Conservation (phyloP, 139 green algal genomes). For the Tetraselmis chui region DNA sequence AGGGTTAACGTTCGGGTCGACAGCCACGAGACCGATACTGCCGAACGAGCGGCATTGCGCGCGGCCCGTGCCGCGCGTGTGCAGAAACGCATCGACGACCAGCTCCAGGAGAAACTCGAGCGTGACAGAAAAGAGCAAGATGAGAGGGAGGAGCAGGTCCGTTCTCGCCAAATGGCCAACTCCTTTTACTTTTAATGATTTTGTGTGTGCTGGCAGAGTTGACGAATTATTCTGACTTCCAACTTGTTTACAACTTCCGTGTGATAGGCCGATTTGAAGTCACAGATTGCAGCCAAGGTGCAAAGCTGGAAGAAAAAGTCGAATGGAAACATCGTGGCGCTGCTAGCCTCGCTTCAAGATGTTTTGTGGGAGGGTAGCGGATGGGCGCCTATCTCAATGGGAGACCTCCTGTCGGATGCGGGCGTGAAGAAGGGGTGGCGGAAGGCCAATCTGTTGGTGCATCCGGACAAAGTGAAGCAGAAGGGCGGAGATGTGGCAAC, state of each 20-base stretch:
- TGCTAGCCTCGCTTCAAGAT: conserved; percentile 75
- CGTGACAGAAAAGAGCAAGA: conserved; percentile 46
- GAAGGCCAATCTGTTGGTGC: conserved; percentile 86
- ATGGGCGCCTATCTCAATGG: conserved; percentile 69
- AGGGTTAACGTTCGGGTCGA: not conserved
- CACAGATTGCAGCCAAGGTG: conserved; percentile 19
- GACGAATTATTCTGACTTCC: not conserved
- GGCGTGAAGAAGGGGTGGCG: conserved; percentile 58
- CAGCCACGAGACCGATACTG: not conserved
- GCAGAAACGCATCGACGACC: conserved; percentile 30
- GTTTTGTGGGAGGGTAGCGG: conserved; percentile 81
- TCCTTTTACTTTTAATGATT: conserved; percentile 1
- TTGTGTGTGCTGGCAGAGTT: not conserved
- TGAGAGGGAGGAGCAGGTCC: conserved; percentile 38
- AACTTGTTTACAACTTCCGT: not conserved
- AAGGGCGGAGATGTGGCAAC: conserved; percentile 72
- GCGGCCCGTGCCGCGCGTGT: not conserved
- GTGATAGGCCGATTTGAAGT: conserved; percentile 14
- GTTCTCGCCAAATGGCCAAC: conserved; percentile 36
- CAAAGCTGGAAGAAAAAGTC: conserved; percentile 16
- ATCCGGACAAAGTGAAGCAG: conserved; percentile 92
- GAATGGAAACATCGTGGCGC: conserved; percentile 78
- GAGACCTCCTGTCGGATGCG: conserved; percentile 58
- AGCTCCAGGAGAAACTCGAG: conserved; percentile 35
- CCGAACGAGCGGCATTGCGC: not conserved